Base-by-base conservation (phyloP, 2,329 filamentous ascomycete genomes). In the Aspergillus novofumigatus region DNA sequence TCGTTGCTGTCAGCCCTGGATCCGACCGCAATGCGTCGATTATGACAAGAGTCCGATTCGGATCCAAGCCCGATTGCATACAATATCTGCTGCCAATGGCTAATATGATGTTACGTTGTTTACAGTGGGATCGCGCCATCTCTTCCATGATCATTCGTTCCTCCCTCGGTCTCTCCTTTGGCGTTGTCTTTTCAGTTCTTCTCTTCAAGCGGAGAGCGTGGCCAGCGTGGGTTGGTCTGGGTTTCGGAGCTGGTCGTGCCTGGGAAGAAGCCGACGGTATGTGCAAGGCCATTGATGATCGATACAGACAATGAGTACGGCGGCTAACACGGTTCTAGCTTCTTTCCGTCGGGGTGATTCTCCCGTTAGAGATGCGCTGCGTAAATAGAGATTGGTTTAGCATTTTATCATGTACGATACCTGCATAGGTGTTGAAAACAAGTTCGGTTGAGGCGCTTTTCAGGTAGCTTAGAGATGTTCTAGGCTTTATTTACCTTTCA, bases 91-190 rank as follows among this genome's bases (percentile, higher is more conserved):
- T 3, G 7, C 32, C 32, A 44, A 52, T 21, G 47, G 56, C 65
- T 67, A 66, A 67, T 51, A 51, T 23, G 20, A 35, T 41, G 57
- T 48, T 35, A 58, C 47, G 49, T 60, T 52, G 63, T 56, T 52
- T 53, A 64, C 67, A 99, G 94, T 99, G 94, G 94, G 94, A 99
- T 77, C 93, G 90, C 80, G 97, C 94, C 79, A 87, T 99, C 68
- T 97, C 94, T 68, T 97, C 95, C 73, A 86, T 97, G 77, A 86
- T 99, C 74, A 95, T 99, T 83, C 92, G 95, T 78, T 97, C 93
- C 65, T 88, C 90, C 56, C 89, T 99, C 77, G 94, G 94, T 72
- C 89, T 97, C 74, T 91, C 90, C 67, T 99, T 99, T 80, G 94
- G 94, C 74, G 89, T 99, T 76, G 91, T 99, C 79, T 97, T 99